Base-by-base conservation (phyloP, 2,329 filamentous ascomycete genomes). In the Neonectria neomacrospora region DNA sequence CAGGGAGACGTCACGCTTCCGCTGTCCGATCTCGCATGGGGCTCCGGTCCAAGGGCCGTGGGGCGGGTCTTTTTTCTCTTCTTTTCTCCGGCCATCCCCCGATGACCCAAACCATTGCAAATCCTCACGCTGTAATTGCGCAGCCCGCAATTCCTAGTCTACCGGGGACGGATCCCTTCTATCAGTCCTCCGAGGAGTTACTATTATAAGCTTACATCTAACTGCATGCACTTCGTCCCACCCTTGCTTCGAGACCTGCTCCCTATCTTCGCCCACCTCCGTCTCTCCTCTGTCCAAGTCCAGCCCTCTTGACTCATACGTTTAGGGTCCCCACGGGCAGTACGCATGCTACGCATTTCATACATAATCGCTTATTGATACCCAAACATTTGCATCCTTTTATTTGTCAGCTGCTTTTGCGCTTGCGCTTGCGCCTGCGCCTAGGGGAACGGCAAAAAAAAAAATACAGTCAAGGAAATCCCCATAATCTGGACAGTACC, bases 101-200 rank as follows among this genome's bases (percentile, higher is more conserved):
- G 47, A 50, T 32, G 41, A 42, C 34, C 34, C 58, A 68, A 50
- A 37, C 66, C 70, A 76, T 77, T 77, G 74, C 72, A 71, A 78
- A 78, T 78, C 75, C 68, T 64, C 68, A 34, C 64, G 67, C 56
- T 74, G 72, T 73, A 51, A 77, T 76, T 78, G 74, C 72, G 60
- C 67, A 66, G 66, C 34, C 34, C 42, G 45, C 64, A 53, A 44
- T 50, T 54, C 41, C 30, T 44, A 48, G 47, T n/a, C 23, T 18
- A 23, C 44, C 44, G 14, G 42, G 41, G 50, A 58, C 60, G 32
- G 50, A 66, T 30, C 58, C 65, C 62, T 50, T 56, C 47, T 18
- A 10, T 63, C 58, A 51, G 61, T 39, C 51, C 64, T 64, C 70
- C 70, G 70, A 72, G 61, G 68, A 71, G 65, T 69, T 71, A 28